These are phyloP conservation scores for Patellaria atrata DNA, from an alignment of 495 filamentous ascomycete species.

Conservation along the genomic window DNA sequence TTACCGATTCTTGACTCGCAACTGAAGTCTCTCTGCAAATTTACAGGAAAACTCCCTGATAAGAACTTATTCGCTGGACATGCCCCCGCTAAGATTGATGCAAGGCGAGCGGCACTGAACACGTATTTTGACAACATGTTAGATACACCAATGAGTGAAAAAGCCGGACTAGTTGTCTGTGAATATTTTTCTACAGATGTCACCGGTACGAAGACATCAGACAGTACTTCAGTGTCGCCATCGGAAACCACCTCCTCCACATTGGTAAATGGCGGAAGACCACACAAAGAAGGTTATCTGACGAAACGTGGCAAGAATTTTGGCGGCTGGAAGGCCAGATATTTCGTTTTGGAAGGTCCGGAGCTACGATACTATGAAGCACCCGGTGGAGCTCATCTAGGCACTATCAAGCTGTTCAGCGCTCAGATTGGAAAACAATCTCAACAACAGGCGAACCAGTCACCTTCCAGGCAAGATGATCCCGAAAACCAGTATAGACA, in stretches of 20 bases:
- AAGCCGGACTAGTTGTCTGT: conserved; percentile 68
- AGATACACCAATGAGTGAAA: conserved; percentile 65
- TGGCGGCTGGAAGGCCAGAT: conserved; percentile 96
- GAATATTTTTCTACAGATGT: conserved; percentile 78
- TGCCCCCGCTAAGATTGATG: conserved; percentile 86
- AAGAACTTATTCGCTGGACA: conserved; percentile 78
- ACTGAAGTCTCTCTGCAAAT: conserved; percentile 52
- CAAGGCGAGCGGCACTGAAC: conserved; percentile 67
- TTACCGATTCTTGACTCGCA: conserved; percentile 69
- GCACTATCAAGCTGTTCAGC: conserved; percentile 80
- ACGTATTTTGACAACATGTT: conserved; percentile 72
- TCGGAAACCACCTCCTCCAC: conserved; percentile 32
- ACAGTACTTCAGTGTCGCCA: conserved; percentile 23
- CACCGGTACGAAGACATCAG: conserved; percentile 57
- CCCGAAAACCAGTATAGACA: conserved; percentile 90
- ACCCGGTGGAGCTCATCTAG: conserved; percentile 74
- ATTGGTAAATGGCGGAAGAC: conserved; percentile 39
- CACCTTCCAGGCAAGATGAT: conserved; percentile 50
- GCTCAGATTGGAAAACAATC: conserved; percentile 89
- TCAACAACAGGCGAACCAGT: conserved; percentile 43
- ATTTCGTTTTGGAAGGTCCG: conserved; percentile 83
- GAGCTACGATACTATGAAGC: conserved; percentile 83
- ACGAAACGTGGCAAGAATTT: conserved; percentile 97
- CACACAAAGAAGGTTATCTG: conserved; percentile 76
- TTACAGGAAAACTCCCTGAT: conserved; percentile 65